Conservation (phyloP, 805 yeast genomes). For the Suhomyces faveliae region DNA sequence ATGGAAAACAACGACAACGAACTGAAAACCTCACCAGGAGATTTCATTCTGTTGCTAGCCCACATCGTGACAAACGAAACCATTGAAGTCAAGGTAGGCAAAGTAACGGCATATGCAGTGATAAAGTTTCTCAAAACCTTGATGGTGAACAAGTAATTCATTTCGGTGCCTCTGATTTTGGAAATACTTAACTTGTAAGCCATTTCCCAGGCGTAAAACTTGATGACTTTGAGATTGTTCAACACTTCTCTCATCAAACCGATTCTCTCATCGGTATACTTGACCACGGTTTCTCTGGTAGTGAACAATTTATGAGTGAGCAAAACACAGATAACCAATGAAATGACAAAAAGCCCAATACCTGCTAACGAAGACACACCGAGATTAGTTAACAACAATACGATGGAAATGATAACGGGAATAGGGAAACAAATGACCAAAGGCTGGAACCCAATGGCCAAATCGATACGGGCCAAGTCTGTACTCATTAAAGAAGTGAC, state of each 20-base stretch:
- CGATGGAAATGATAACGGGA: constrained; percentile 40
- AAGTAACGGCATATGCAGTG: constrained; percentile 44
- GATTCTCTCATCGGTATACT: constrained; percentile 42
- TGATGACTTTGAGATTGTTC: constrained; percentile 41
- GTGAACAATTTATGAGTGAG: constrained; percentile 35
- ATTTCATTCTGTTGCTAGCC: constrained; percentile 40
- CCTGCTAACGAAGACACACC: constrained; percentile 44
- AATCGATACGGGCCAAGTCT: constrained; percentile 43
- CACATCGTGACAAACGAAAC: constrained; percentile 44
- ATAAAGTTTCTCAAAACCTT: constrained; percentile 41
- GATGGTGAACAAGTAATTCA: constrained; percentile 40
- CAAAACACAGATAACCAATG: constrained; percentile 33
- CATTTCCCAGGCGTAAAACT: constrained; percentile 47
- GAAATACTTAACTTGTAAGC: constrained; percentile 39
- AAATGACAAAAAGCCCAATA: constrained; percentile 38
- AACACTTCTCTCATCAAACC: constrained; percentile 44
- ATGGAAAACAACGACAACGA: constrained; percentile 42
- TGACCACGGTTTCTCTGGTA: constrained; percentile 35
- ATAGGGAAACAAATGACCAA: constrained; percentile 42
- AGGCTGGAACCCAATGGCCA: constrained; percentile 45
- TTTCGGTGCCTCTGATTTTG: constrained; percentile 38
- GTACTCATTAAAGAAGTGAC: constrained; percentile 43
- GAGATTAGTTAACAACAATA: constrained; percentile 32
- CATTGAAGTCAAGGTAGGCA: constrained; percentile 45
- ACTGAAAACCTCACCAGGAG: constrained; percentile 42